Evolutionary conservation across 805 yeast species (phyloP).

Genomic region (Nakazawaea wyomingensis): DNA sequence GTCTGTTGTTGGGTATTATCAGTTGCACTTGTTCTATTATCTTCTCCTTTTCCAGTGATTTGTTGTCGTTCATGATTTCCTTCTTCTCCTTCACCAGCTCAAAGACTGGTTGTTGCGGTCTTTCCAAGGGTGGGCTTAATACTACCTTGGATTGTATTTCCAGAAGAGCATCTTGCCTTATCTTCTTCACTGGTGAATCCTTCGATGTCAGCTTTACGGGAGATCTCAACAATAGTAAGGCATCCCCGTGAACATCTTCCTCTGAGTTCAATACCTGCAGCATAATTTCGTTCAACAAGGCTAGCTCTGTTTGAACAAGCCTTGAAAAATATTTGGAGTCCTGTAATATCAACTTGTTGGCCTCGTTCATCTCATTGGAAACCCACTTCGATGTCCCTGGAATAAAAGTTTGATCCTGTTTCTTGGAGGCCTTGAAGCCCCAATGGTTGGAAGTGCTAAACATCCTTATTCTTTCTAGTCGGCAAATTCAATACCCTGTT

Average conservation of each 20-base stretch:
- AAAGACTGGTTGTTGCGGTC: slow-evolving; percentile 19
- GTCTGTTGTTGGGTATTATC: slow-evolving; percentile 3
- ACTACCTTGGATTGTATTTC: background rate
- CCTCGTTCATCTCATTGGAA: slow-evolving; percentile 35
- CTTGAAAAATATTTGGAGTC: slow-evolving; percentile 35
- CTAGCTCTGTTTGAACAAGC: slow-evolving; percentile 32
- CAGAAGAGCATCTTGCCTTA: slow-evolving; percentile 18
- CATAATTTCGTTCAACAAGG: slow-evolving; percentile 38
- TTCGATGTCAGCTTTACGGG: slow-evolving; percentile 20
- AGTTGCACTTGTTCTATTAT: slow-evolving; percentile 1
- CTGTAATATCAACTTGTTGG: slow-evolving; percentile 31
- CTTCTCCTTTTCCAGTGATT: background rate
- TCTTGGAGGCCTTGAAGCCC: slow-evolving; percentile 13
- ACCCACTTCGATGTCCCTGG: slow-evolving; percentile 54
- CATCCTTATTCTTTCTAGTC: background rate
- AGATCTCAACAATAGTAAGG: slow-evolving; percentile 6
- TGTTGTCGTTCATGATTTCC: background rate
- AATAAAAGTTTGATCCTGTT: slow-evolving; percentile 22
- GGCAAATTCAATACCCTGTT: too few relatives aligned
- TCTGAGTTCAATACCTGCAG: slow-evolving; percentile 23
- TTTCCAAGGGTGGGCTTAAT: background rate
- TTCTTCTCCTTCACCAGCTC: slow-evolving; percentile 15
- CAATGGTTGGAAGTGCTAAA: slow-evolving; percentile 6
- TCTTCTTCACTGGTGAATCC: slow-evolving; percentile 22
- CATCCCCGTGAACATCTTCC: slow-evolving; percentile 19